These are phyloP conservation scores for Botrytis deweyae DNA, from an alignment of 2,329 filamentous ascomycete genomes.

Conservation along the genomic window DNA sequence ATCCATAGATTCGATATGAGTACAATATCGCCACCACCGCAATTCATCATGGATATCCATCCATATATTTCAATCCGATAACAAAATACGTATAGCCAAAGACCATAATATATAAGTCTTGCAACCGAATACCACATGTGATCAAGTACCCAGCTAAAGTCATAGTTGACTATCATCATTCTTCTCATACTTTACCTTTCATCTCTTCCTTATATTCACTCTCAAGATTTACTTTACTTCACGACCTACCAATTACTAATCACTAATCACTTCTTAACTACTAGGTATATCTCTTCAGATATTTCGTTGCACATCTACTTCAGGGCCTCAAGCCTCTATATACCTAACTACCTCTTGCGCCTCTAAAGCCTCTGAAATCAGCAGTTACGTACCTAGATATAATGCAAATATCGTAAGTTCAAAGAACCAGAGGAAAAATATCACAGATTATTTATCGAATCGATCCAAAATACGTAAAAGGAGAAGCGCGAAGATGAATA, in stretches of 20 bases:
- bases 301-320: not conserved
- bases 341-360: not conserved
- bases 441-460: not conserved
- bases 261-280: not conserved
- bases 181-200: not conserved
- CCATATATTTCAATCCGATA: not conserved
- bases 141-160: not conserved
- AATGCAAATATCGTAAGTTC: no score
- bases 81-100: not conserved
- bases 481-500: not conserved
- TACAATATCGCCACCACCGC: accelerated
- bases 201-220: not conserved
- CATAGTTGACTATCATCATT: not conserved
- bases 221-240: not conserved
- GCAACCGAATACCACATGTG: accelerated
- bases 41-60: not conserved
- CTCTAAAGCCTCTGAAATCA: not conserved
- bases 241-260: not conserved
- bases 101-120: not conserved
- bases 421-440: not conserved
- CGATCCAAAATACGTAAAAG: not conserved
- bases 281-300: not conserved
- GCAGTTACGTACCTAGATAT: not conserved
- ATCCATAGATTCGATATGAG: not conserved
- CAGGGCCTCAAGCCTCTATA: not conserved